Base-by-base conservation (phyloP, 108 stramenopile species). In the Ochromonas danica region DNA sequence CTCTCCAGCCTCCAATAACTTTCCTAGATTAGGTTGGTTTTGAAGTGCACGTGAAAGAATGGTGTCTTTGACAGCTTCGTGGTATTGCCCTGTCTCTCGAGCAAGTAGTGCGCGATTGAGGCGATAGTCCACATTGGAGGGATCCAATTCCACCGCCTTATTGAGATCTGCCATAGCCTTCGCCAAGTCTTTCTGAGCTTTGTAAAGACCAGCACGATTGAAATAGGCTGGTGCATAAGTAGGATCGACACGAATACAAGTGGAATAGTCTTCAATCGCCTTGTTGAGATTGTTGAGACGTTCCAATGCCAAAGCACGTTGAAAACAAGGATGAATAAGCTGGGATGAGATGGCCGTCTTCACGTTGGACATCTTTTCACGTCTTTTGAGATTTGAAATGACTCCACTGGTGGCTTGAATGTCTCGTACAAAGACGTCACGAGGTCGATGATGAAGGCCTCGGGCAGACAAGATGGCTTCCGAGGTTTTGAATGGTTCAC, bases 221-320 rank as follows among this genome's bases (percentile, higher is more conserved):
- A 39, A 75, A 41, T 75, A 36, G 28, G 31, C n/a, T 28, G 6
- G 14, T 6, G 72, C 72, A 36, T 27, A 6, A 3, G 14, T 27
- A 6, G 28, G 10, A 36, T 75, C 25, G 31, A 42, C 38, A 6
- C 27, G 3, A 36, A 75, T 27, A 36, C 72, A 75, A 3, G 22
- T 45, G 27, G 72, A 35, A 36, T 75, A 75, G 31, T 75, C 72
- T 6, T 3, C 72, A 36, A 75, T 75, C 10, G 72, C 72, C 31
- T 17, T 25, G 31, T 75, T 33, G 31, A 75, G 3, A 10, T 36
- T 38, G 10, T 60, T 6, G 3, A 75, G 40, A 10, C 72, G 14
- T 25, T 75, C 72, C 3, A 35, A 14, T 27, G 45, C 72, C 36
- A 75, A 10, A 28, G 72, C 72, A 36, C 72, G 72, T 25, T 27